Base-by-base conservation (phyloP, 768 basidiomycete genomes). In the Candolleomyces eurysporus region DNA sequence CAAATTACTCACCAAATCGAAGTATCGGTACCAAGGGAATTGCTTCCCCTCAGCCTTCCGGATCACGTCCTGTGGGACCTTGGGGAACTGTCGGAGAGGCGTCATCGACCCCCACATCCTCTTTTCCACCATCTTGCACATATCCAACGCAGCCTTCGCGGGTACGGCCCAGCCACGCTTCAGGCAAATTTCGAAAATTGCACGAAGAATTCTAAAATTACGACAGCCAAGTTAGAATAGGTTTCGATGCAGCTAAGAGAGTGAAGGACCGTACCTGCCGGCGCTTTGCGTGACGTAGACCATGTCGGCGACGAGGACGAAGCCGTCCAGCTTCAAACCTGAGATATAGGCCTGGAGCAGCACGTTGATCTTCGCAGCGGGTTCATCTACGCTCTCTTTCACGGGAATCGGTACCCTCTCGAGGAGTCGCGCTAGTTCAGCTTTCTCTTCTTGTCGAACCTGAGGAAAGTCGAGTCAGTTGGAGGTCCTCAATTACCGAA, bases 11-110 rank as follows among this genome's bases (percentile, higher is more conserved):
- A 43, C 42, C 63, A 98, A 78, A 70, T 98, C 96, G 65, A 96
- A 98, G 78, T 98, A 98, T 26, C 96, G 89, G 70, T 97, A 92
- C 94, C 95, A 97, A 0, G 95, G 94, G 81, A 98, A 98, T 82
- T 98, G 96, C 72, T 98, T 98, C 16, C 92, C 90, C 73, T 98
- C 96, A 0, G 96, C 95, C 69, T 96, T 94, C 30, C 91, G 78
- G 52, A 96, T 78, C 39, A 96, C 88, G 51, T 96, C 93, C 19
- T 82, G 72, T 0, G 94, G 96, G 0, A 96, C 89, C 65, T 90
- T 89, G 72, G 90, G 94, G 82, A 98, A 98, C 71, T 99, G 97
- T 42, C 97, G 85, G 42, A 98, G 81, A 8, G 96, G 96, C 0
- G 96, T 95, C 96, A 98, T 98, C 0, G 95, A 95, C 39, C 88